phyloP scores from a whole-genome alignment of 352 stramenopile species.

The Globisporangium lucens region DNA sequence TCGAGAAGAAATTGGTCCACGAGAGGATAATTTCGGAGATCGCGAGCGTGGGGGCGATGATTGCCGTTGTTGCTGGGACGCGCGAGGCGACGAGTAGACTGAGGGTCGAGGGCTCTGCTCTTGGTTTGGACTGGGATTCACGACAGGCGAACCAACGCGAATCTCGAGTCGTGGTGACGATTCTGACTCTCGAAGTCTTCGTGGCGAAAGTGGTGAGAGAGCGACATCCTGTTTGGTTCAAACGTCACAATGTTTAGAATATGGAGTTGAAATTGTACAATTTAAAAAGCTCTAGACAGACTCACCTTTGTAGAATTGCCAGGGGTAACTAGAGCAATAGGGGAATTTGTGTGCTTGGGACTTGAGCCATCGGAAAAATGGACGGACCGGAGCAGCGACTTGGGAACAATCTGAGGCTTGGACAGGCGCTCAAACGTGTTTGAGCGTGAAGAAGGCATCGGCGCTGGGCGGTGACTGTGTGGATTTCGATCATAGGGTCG shows the following conservation, averaged over 20 bases:
- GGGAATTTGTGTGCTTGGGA: background rate
- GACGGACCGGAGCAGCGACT: constrained; percentile 15
- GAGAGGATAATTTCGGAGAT: constrained; percentile 17
- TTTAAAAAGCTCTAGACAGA: background rate
- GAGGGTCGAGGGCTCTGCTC: constrained; percentile 13
- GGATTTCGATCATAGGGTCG: constrained; percentile 17
- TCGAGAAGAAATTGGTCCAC: constrained; percentile 8
- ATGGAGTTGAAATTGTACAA: too few species aligned
- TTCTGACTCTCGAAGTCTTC: background rate
- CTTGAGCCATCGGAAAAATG: background rate
- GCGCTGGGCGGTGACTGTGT: background rate
- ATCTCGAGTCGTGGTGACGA: constrained; percentile 10
- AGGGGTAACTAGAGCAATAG: background rate
- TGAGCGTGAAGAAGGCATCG: background rate
- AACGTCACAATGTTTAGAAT: too few species aligned
- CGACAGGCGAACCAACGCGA: constrained; percentile 6
- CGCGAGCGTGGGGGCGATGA: constrained; percentile 22
- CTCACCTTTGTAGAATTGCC: background rate
- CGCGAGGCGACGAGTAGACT: constrained; percentile 1
- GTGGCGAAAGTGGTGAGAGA: background rate
- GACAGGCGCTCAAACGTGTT: constrained; percentile 51
- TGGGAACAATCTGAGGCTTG: constrained; percentile 19
- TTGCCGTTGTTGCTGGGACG: constrained; percentile 10
- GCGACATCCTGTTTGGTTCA: background rate
- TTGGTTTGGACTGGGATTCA: constrained; percentile 15